Percentiles rank a stretch among this genome's conserved stretches.
Evolutionary conservation across 1,284 basidiomycete genomes (phyloP).

Genomic region (Sporisorium exsertum): DNA sequence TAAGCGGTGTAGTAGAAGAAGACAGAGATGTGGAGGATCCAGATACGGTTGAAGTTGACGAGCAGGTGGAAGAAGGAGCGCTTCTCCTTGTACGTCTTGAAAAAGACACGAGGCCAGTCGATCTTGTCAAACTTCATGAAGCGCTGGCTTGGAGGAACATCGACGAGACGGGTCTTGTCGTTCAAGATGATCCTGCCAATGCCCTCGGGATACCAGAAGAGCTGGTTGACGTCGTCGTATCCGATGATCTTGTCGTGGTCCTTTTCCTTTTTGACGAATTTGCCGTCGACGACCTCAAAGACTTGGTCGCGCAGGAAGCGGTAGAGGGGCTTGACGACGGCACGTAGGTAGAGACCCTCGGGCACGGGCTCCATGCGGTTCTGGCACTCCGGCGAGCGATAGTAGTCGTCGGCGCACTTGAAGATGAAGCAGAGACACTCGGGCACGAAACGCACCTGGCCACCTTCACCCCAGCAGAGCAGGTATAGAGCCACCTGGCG

Average conservation of each 20-base stretch:
- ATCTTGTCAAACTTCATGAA: slow-evolving; percentile 70
- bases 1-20: slow-evolving; percentile 72
- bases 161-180: slow-evolving; percentile 80
- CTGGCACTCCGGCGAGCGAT: slow-evolving; percentile 98
- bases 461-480: slow-evolving; percentile 97
- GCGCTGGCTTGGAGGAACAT: slow-evolving; percentile 67
- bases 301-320: slow-evolving; percentile 97
- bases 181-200: slow-evolving; percentile 89
- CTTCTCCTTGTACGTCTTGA: slow-evolving; percentile 69
- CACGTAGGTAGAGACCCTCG: slow-evolving; percentile 90
- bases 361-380: slow-evolving; percentile 91
- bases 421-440: slow-evolving; percentile 99
- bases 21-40: slow-evolving; percentile 68
- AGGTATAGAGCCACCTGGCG: slow-evolving; percentile 96
- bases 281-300: slow-evolving; percentile 95
- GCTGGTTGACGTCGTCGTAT: slow-evolving; percentile 98
- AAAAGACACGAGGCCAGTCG: slow-evolving; percentile 68
- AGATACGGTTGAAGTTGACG: slow-evolving; percentile 70
- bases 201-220: slow-evolving; percentile 99
- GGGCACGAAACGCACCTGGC: slow-evolving; percentile 96
- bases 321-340: slow-evolving; percentile 95
- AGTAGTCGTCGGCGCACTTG: slow-evolving; percentile 99
- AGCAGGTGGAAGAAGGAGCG: slow-evolving; percentile 68
- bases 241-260: slow-evolving; percentile 97
- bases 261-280: slow-evolving; percentile 87